Base-by-base conservation (phyloP, 441 rosid genomes). In the Populus hybrid region DNA sequence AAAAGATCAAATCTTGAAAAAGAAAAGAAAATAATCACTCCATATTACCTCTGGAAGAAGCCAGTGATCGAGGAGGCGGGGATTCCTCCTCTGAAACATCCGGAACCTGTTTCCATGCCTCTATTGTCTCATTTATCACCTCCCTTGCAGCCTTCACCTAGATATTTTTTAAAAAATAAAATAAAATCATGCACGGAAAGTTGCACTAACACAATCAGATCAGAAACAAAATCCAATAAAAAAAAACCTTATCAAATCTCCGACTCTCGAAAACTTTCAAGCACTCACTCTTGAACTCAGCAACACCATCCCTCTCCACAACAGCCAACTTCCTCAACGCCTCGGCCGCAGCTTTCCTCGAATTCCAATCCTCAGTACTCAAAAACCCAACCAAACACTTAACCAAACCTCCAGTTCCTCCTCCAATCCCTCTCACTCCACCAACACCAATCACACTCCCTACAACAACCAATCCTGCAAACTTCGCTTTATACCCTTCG, bases 81-180 rank as follows among this genome's bases (percentile, higher is more conserved):
- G 93, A 91, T 28, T 68, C 86, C 76, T 90, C 96, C 20, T 90
- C 93, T 1, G 94, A 89, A 76, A 90, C 78, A 89, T 93, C 99
- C 0, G 97, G 95, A 67, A 95, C 88, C 85, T 89, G 90, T 83
- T 88, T 93, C 98, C 99, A 95, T 5, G 93, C 92, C 75, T 93
- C 95, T 71, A 92, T 73, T 93, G 89, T 89, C 88, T 91, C 89
- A 78, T 65, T 86, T 96, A 95, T 91, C 83, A 87, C 96, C 76
- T 93, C 99, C 88, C 99, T 90, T 21, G 84, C 94, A 69, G 90
- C 93, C 88, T 90, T 95, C 82, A 93, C 97, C 99, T 95, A 38
- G 70, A 81, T 80, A 14, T 38, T 38, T 38, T 14, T 82, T 69
- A 26, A 73, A 45, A 31, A 10, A 3, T 64, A 38, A n/a, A 26